Evolutionary conservation across 495 filamentous ascomycete genomes (phyloP).

Genomic region (Aspergillus baeticus): DNA sequence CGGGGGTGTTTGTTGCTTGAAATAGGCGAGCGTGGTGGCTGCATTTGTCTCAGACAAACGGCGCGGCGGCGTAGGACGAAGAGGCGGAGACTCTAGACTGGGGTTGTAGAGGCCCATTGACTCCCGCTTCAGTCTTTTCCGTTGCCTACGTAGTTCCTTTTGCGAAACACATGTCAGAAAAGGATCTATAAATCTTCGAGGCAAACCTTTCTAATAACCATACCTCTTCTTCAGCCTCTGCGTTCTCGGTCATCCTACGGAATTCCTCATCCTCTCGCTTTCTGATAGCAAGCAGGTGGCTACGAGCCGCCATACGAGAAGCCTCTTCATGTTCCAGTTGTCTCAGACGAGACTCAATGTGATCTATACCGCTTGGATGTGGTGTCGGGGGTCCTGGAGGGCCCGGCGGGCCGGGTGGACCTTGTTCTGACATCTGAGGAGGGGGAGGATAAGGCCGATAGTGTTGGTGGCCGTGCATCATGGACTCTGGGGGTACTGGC

Average conservation of each 20-base stretch:
- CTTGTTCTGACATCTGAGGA: conserved; percentile 36
- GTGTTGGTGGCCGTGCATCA: conserved; percentile 38
- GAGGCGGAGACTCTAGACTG: conserved; percentile 40
- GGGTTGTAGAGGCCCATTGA: conserved; percentile 45
- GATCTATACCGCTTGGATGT: conserved; percentile 35
- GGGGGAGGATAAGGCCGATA: conserved; percentile 39
- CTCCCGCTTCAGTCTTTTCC: conserved; percentile 46
- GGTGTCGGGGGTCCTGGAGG: conserved; percentile 31
- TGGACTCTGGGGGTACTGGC: conserved; percentile 35
- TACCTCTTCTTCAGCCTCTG: conserved; percentile 50
- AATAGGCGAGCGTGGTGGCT: conserved; percentile 51
- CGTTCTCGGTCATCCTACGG: conserved; percentile 45
- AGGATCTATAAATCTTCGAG: not conserved
- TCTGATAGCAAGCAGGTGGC: conserved; percentile 42
- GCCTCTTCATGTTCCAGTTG: conserved; percentile 51
- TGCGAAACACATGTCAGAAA: conserved; percentile 13
- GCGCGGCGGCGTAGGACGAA: conserved; percentile 43
- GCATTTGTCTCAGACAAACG: conserved; percentile 49
- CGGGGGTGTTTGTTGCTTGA: conserved; percentile 50
- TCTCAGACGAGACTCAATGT: conserved; percentile 44
- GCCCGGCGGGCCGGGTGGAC: conserved; percentile 24
- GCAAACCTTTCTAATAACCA: conserved; percentile 15
- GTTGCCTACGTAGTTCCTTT: conserved; percentile 47
- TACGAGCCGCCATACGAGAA: conserved; percentile 42
- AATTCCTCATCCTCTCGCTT: conserved; percentile 52